Evolutionary conservation across 129 eudicot genomes (phyloP).

Genomic region (Ambrosia trifida): DNA sequence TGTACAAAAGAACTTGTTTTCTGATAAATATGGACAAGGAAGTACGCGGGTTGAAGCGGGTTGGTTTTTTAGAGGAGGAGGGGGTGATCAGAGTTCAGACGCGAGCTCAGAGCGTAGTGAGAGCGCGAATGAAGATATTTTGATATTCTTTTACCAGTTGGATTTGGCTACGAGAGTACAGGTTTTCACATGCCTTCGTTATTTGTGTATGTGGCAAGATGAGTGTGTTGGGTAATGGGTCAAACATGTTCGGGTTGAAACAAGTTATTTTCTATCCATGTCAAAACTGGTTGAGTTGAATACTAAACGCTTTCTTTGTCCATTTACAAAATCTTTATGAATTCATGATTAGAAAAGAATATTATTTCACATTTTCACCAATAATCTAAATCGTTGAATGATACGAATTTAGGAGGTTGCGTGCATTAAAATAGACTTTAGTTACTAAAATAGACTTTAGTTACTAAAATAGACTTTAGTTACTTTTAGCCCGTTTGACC

Average conservation of each 20-base stretch:
- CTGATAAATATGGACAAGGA: constrained; percentile 29
- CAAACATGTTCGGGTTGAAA: background rate
- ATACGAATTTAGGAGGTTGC: background rate
- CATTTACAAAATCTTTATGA: background rate
- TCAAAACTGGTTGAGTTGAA: background rate
- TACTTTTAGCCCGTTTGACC: background rate
- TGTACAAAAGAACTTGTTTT: constrained; percentile 33
- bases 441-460: too few species aligned
- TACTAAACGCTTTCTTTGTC: background rate
- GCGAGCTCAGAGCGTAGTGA: constrained; percentile 86
- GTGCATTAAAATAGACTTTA: background rate
- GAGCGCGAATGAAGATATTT: constrained; percentile 74
- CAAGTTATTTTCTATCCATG: background rate
- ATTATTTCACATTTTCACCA: background rate
- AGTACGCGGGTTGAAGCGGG: constrained; percentile 68
- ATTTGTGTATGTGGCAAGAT: constrained; percentile 12
- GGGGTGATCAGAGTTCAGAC: constrained; percentile 65
- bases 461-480: background rate
- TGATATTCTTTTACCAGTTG: constrained; percentile 88
- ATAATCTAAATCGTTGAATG: background rate
- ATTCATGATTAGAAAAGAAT: background rate
- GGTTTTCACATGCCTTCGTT: constrained; percentile 46
- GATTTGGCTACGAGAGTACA: constrained; percentile 91
- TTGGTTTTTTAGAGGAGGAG: constrained; percentile 85
- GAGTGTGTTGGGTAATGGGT: background rate